Percentiles rank a stretch among this genome's conserved stretches.
Evolutionary conservation across 2,329 filamentous ascomycete genomes (phyloP).

Genomic region (Emericellopsis atlantica): DNA sequence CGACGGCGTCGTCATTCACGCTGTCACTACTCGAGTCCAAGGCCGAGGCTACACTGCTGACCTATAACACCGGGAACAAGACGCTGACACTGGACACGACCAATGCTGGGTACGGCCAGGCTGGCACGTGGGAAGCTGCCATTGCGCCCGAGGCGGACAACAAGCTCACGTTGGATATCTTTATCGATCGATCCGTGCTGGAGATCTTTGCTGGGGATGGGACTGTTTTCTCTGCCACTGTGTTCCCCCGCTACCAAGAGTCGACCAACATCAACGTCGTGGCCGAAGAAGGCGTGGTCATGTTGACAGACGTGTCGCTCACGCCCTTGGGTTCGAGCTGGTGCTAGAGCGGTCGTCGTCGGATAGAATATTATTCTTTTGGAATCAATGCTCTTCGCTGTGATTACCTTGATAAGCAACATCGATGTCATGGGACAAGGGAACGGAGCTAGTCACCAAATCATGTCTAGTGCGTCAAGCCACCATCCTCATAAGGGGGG

Average conservation of each 20-base stretch:
- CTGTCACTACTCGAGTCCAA: slow-evolving; percentile 10
- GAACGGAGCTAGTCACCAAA: no score
- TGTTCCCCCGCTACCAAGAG: slow-evolving; percentile 13
- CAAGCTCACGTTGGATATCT: slow-evolving; percentile 13
- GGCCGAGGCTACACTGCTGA: slow-evolving; percentile 11
- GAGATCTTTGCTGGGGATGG: slow-evolving; percentile 16
- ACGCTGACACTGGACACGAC: slow-evolving; percentile 15
- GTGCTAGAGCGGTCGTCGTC: slow-evolving; percentile 1
- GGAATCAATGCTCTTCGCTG: no score
- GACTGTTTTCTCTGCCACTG: slow-evolving; percentile 11
- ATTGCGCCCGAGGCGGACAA: slow-evolving; percentile 6
- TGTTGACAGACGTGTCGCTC: slow-evolving; percentile 4
- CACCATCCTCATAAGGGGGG: no score
- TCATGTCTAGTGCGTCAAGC: no score
- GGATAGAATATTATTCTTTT: no score
- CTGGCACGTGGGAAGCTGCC: slow-evolving; percentile 12
- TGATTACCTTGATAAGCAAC: no score
- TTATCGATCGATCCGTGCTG: slow-evolving; percentile 13
- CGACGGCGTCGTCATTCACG: slow-evolving; percentile 12
- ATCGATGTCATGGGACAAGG: no score
- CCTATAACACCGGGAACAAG: slow-evolving; percentile 7
- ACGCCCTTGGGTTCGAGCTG: slow-evolving; percentile 8
- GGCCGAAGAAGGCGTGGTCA: slow-evolving; percentile 2
- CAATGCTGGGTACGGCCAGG: slow-evolving; percentile 14
- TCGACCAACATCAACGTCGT: slow-evolving; percentile 10